Base-by-base conservation (phyloP, 2,329 filamentous ascomycete species). In the Aspergillus neotritici region DNA sequence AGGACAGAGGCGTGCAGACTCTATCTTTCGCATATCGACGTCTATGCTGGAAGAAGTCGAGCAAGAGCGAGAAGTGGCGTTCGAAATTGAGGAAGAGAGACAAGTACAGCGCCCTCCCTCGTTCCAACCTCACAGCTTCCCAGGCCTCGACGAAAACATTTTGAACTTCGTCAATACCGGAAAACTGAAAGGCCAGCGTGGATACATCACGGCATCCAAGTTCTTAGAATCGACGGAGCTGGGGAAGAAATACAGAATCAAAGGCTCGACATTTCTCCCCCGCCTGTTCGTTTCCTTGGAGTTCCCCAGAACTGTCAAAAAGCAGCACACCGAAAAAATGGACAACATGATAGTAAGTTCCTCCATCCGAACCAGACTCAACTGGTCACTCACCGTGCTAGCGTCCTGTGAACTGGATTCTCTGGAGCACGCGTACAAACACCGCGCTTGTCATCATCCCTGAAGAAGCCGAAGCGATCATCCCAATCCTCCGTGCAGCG, bases 381-480 rank as follows among this genome's bases (percentile, higher is more conserved):
- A 33, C 45, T 21, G 14, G 21, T 17, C 33, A 4, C 3, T 29
- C 5, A 15, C n/a, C 2, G 4, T 35, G 14, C 7, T 14, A 54
- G 46, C 52, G 48, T 3, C 37, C 47, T 0, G 76, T 83, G 0
- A 75, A 80, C 17, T 86, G 80, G 80, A 55, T 86, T 2, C 58
- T 86, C 0, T 83, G 75, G 73, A 77, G 73, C 45, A 51, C 52
- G 0, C n/a, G 51, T 0, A 64, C 65, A 0, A 54, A 76, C 6
- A 73, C 67, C 0, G 82, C 74, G 0, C 48, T 86, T 0, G 57
- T 86, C 2, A 54, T 86, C 2, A 79, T 77, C 21, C 77, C 80
- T 0, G 82, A 86, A 50, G 83, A 86, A 56, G 79, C 74, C 0
- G 78, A 86, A 43, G 35, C 54, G 0, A 49, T 84, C 0, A 68